These are phyloP conservation scores for Talaromyces atroroseus DNA, from an alignment of 2,329 filamentous ascomycete species.

Conservation along the genomic window DNA sequence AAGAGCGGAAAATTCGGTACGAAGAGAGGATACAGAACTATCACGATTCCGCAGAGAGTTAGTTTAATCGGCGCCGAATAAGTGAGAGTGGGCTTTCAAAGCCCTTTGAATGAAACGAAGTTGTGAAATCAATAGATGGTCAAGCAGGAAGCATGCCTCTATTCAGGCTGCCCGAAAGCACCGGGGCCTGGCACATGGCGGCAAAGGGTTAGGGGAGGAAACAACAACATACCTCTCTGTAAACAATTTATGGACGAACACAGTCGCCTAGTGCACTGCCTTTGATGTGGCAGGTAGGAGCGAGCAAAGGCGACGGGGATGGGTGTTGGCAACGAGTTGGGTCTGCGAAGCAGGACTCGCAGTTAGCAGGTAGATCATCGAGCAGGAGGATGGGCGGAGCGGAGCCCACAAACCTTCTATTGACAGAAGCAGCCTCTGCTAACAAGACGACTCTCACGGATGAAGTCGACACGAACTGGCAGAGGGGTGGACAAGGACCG, in stretches of 20 bases:
- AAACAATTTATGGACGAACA: conserved; percentile 20
- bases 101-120: not conserved
- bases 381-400: conserved; percentile 15
- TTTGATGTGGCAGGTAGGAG: conserved; percentile 17
- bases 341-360: conserved; percentile 22
- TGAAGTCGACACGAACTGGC: not conserved
- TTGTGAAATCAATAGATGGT: not conserved
- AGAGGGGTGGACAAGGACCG: not conserved
- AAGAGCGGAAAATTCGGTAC: conserved; percentile 26
- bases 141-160: not conserved
- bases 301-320: conserved; percentile 19
- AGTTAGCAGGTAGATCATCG: conserved; percentile 25
- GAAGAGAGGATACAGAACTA: conserved; percentile 6
- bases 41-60: not conserved
- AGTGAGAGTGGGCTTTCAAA: not conserved
- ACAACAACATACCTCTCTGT: conserved; percentile 28
- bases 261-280: conserved; percentile 26
- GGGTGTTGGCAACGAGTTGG: conserved; percentile 32
- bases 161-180: not conserved
- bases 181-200: conserved; percentile 20
- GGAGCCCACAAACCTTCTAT: conserved; percentile 7
- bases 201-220: conserved; percentile 29
- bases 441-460: not conserved
- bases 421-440: not conserved
- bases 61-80: not conserved